phyloP scores from a whole-genome alignment of 495 filamentous ascomycete genomes.

The Baudoinia panamericana region DNA sequence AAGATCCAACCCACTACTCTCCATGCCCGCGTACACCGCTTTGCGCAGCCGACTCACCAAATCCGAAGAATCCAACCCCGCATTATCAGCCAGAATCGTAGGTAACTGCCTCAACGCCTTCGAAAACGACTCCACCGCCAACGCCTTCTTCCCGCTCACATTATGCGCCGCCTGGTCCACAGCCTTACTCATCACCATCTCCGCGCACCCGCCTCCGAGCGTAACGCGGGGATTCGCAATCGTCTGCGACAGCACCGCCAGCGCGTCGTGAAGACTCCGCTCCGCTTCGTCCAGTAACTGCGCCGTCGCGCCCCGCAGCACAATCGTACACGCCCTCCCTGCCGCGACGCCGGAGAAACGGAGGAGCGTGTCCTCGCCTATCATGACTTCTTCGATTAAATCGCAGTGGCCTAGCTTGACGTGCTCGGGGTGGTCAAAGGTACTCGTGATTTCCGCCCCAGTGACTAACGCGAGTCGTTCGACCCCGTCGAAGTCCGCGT shows the following conservation, averaged over 20 bases:
- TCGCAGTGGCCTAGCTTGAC: conserved; percentile 94
- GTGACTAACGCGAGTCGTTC: conserved; percentile 91
- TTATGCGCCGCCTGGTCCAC: conserved; percentile 90
- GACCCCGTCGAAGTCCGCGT: conserved; percentile 96
- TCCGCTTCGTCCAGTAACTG: conserved; percentile 95
- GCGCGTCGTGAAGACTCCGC: conserved; percentile 86
- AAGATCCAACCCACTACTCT: conserved; percentile 78
- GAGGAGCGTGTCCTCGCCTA: conserved; percentile 93
- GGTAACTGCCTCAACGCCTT: conserved; percentile 82
- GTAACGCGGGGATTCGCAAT: conserved; percentile 89
- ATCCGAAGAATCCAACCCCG: conserved; percentile 87
- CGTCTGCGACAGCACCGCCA: conserved; percentile 94
- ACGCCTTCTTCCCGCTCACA: conserved; percentile 88
- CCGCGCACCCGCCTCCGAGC: conserved; percentile 86
- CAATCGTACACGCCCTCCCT: conserved; percentile 90
- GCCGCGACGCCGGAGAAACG: conserved; percentile 94
- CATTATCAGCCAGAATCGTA: conserved; percentile 94
- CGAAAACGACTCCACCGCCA: conserved; percentile 83
- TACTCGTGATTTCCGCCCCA: conserved; percentile 91
- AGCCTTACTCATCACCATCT: conserved; percentile 98
- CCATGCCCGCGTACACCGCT: conserved; percentile 88
- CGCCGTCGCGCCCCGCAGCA: conserved; percentile 89
- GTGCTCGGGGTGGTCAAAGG: conserved; percentile 93
- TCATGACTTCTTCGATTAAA: conserved; percentile 92
- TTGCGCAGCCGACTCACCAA: conserved; percentile 82